phyloP scores from a whole-genome alignment of 169 alveolate species.

The Plasmodium berghei region DNA sequence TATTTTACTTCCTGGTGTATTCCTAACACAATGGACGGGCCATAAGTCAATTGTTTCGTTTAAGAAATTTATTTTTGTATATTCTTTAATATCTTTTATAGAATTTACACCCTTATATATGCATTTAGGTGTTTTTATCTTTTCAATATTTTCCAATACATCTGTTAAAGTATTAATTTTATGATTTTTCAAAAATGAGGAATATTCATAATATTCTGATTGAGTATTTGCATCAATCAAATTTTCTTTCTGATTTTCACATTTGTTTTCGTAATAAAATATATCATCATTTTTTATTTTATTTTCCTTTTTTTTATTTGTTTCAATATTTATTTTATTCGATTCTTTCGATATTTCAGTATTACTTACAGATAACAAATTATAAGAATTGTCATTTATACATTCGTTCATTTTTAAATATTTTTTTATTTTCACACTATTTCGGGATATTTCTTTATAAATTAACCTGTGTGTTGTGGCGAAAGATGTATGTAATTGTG shows the following conservation, averaged over 20 bases:
- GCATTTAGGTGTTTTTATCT: slow-evolving; percentile 6
- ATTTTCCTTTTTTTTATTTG: not conserved
- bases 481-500: slow-evolving; percentile 44
- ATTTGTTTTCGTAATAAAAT: no score
- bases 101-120: slow-evolving; percentile 53
- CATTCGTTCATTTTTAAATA: not conserved
- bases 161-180: slow-evolving; percentile 33
- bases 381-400: not conserved
- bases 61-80: slow-evolving; percentile 27
- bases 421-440: not conserved
- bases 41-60: slow-evolving; percentile 57
- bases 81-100: slow-evolving; percentile 46
- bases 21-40: slow-evolving; percentile 69
- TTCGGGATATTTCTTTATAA: slow-evolving; percentile 29
- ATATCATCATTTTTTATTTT: not conserved
- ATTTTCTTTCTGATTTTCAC: not conserved
- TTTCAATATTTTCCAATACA: slow-evolving; percentile 36
- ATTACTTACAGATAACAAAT: not conserved
- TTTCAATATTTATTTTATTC: not conserved
- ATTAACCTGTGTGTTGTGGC: slow-evolving; percentile 54
- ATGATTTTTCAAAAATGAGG: slow-evolving; percentile 10
- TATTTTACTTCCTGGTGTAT: slow-evolving; percentile 55
- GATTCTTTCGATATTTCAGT: not conserved
- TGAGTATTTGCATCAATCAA: not conserved
- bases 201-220: not conserved